phyloP scores from a whole-genome alignment of 2,329 filamentous ascomycete genomes.

The Diaporthe sp. region DNA sequence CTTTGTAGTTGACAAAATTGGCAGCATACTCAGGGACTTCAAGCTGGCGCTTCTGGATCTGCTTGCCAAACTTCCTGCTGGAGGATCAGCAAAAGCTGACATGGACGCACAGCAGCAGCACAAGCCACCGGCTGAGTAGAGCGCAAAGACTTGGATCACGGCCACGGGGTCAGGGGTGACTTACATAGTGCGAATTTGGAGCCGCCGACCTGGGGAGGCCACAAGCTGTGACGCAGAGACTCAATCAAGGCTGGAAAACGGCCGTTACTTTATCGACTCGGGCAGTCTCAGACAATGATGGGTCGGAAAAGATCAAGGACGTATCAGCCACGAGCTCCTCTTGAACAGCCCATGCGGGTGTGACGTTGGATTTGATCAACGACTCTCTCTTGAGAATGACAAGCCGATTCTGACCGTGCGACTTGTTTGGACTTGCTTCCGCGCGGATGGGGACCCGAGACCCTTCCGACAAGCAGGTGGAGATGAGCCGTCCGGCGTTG shows the following conservation, averaged over 20 bases:
- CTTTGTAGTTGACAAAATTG: conserved; percentile 99
- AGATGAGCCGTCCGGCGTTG: conserved; percentile 17
- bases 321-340: conserved; percentile 30
- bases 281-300: conserved; percentile 22
- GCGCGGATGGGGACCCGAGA: background rate
- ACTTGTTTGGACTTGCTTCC: background rate
- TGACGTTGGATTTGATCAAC: conserved; percentile 32
- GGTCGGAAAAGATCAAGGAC: background rate
- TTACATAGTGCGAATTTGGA: conserved; percentile 51
- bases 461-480: conserved; percentile 19
- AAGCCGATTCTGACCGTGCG: conserved; percentile 7
- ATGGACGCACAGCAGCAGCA: background rate
- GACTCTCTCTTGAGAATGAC: background rate
- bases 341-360: conserved; percentile 28
- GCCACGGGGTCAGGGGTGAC: conserved; percentile 38
- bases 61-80: conserved; percentile 98
- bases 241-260: background rate
- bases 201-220: conserved; percentile 40
- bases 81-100: conserved; percentile 42
- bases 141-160: background rate
- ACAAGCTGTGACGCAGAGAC: conserved; percentile 31
- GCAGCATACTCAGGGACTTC: conserved; percentile 99
- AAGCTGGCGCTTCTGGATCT: conserved; percentile 98
- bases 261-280: background rate
- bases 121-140: background rate